These are phyloP conservation scores for Populus hybrid DNA, from an alignment of 441 rosid genomes.

Conservation along the genomic window DNA sequence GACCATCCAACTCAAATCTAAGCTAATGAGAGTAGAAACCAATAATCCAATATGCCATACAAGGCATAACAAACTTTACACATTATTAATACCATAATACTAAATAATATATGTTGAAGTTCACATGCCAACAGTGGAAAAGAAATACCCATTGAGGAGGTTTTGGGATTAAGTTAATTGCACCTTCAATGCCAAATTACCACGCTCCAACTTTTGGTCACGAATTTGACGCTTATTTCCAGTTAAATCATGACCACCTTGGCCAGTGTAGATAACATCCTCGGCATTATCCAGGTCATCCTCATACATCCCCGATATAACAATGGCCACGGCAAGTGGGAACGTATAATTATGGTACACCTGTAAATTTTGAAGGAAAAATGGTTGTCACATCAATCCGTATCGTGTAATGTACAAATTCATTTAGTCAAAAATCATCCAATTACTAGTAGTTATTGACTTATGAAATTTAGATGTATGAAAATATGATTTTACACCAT, in stretches of 20 bases:
- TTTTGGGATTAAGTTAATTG: constrained; percentile 10
- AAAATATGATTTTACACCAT: background rate
- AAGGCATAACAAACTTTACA: background rate
- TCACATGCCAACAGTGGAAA: background rate
- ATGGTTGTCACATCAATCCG: background rate
- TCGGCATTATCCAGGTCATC: constrained; percentile 92
- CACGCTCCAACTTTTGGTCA: constrained; percentile 67
- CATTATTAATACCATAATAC: background rate
- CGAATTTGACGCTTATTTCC: constrained; percentile 78
- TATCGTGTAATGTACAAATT: background rate
- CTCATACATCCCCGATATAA: constrained; percentile 87
- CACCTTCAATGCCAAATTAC: constrained; percentile 89
- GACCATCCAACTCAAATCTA: background rate
- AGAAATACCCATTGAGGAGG: background rate
- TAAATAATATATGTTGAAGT: background rate
- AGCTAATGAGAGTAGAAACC: background rate
- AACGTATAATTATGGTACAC: constrained; percentile 38
- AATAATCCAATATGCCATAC: background rate
- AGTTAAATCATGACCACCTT: constrained; percentile 75
- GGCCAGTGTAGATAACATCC: constrained; percentile 80
- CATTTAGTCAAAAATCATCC: background rate
- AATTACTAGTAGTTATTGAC: background rate
- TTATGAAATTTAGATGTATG: background rate
- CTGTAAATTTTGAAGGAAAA: constrained; percentile 31
- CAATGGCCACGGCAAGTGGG: constrained; percentile 69